Conservation (phyloP, 108 stramenopile genomes). For the Skeletonema potamos region DNA sequence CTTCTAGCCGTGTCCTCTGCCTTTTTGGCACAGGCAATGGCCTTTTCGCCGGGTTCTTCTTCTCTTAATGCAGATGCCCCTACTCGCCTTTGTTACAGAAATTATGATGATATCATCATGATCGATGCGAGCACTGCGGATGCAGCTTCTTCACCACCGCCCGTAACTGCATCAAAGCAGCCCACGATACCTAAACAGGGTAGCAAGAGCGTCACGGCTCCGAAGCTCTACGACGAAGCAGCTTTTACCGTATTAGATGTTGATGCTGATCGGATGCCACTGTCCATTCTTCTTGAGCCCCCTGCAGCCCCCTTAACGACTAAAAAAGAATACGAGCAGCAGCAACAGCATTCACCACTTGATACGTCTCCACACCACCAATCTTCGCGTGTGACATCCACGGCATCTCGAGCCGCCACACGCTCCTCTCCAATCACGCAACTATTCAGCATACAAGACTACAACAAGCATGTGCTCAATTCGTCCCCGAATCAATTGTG, state of each 20-base stretch:
- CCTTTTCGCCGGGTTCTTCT: neutral
- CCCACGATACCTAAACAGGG: neutral
- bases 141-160: neutral
- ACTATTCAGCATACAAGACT: neutral
- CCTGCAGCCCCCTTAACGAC: slow-evolving; percentile 6
- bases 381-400: slow-evolving; percentile 1
- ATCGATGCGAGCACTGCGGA: neutral
- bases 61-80: neutral
- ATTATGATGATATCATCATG: neutral
- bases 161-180: neutral
- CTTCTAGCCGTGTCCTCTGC: neutral
- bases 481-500: neutral
- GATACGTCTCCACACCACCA: neutral
- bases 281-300: slow-evolving; percentile 12
- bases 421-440: neutral
- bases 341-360: neutral
- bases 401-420: slow-evolving; percentile 8
- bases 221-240: neutral
- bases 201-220: neutral
- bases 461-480: neutral
- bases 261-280: slow-evolving; percentile 18
- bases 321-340: neutral
- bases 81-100: neutral
- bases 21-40: neutral
- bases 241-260: slow-evolving; percentile 1